phyloP scores from a whole-genome alignment of 2,329 filamentous ascomycete species.

The Trichoderma gracile region DNA sequence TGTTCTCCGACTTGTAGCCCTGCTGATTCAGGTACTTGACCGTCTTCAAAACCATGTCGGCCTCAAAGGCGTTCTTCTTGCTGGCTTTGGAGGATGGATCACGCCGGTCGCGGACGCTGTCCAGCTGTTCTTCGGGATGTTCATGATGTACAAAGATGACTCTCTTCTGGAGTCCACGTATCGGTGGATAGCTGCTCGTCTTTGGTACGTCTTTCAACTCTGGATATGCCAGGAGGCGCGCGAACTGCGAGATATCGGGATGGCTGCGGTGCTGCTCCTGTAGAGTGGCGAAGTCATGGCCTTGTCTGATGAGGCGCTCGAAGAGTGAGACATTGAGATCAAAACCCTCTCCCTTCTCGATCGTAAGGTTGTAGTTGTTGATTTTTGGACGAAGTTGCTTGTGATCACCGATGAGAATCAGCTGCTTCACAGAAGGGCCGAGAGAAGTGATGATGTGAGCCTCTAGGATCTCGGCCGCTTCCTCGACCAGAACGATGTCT shows the following conservation, averaged over 20 bases:
- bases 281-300: constrained; percentile 55
- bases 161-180: constrained; percentile 59
- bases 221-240: constrained; percentile 62
- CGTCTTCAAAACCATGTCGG: constrained; percentile 62
- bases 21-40: constrained; percentile 71
- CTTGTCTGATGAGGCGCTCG: constrained; percentile 63
- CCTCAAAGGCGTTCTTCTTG: constrained; percentile 65
- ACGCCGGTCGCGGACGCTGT: constrained; percentile 47
- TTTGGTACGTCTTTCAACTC: constrained; percentile 56
- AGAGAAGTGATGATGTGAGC: constrained; percentile 62
- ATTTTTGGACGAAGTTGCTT: constrained; percentile 70
- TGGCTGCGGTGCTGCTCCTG: constrained; percentile 67
- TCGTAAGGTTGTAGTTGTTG: constrained; percentile 59
- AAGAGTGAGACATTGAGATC: constrained; percentile 69
- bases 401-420: constrained; percentile 73
- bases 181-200: constrained; percentile 47
- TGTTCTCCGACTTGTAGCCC: constrained; percentile 63
- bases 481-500: constrained; percentile 66
- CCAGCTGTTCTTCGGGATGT: constrained; percentile 51
- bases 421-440: constrained; percentile 55
- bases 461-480: constrained; percentile 73
- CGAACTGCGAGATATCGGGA: constrained; percentile 64
- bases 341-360: constrained; percentile 65
- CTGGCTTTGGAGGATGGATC: constrained; percentile 53
- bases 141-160: constrained; percentile 69